Conservation (phyloP, 495 filamentous ascomycete genomes). For the Aspergillus cristatus region DNA sequence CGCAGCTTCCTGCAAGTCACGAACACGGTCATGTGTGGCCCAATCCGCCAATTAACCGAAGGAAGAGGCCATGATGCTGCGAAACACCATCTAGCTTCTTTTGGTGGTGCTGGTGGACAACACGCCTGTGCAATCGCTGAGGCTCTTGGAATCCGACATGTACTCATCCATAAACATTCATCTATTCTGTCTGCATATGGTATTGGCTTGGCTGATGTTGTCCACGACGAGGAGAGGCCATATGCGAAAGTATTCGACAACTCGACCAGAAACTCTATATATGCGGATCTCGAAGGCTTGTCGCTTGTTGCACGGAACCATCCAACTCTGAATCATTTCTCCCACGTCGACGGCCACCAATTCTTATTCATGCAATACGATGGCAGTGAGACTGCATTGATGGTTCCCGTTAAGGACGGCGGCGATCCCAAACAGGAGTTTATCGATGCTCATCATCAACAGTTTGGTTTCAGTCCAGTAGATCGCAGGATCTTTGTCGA, state of each 20-base stretch:
- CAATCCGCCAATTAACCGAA: conserved; percentile 87
- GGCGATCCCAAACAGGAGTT: conserved; percentile 75
- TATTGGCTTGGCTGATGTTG: conserved; percentile 93
- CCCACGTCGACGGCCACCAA: conserved; percentile 12
- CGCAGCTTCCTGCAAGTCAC: conserved; percentile 79
- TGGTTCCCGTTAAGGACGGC: conserved; percentile 45
- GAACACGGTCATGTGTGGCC: conserved; percentile 92
- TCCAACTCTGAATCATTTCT: conserved; percentile 23
- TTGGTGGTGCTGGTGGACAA: conserved; percentile 92
- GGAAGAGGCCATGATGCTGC: conserved; percentile 89
- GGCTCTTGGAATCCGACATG: conserved; percentile 75
- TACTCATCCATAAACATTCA: conserved; percentile 85
- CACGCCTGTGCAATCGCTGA: conserved; percentile 95
- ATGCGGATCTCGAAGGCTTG: conserved; percentile 4
- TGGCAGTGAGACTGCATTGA: conserved; percentile 40
- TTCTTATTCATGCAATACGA: conserved; percentile 44
- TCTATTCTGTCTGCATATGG: conserved; percentile 94
- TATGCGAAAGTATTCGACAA: conserved; percentile 47
- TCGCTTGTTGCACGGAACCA: conserved; percentile 4
- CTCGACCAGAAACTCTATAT: conserved; percentile 4
- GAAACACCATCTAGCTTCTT: conserved; percentile 79
- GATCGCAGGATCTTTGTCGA: conserved; percentile 83
- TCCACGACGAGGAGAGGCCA: conserved; percentile 86
- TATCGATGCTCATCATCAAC: conserved; percentile 77
- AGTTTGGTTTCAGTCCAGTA: conserved; percentile 91